A percentile compares a stretch with the other conserved stretches of the same genome.
phyloP scores from a whole-genome alignment of 2,329 filamentous ascomycete genomes.

The Trichoderma endophyticum region DNA sequence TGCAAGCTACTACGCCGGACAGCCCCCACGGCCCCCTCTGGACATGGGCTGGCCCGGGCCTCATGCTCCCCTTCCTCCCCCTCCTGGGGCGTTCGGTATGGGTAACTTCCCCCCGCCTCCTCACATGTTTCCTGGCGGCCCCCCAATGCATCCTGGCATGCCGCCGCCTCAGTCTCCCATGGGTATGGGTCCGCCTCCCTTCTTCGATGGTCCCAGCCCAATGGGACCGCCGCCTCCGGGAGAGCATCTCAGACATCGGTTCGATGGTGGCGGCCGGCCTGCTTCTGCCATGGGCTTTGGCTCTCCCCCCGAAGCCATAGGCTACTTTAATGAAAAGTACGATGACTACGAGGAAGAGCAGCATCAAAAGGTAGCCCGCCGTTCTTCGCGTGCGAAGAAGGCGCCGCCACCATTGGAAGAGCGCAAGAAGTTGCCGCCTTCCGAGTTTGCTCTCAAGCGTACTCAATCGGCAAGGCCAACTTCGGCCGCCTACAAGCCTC shows the following conservation, averaged over 20 bases:
- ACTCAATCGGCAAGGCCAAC: slow-evolving; percentile 34
- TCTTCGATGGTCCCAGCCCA: slow-evolving; percentile 29
- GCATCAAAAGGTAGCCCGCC: slow-evolving; percentile 35
- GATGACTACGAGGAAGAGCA: slow-evolving; percentile 40
- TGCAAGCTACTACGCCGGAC: slow-evolving; percentile 36
- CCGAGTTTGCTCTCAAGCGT: slow-evolving; percentile 34
- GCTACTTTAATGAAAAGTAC: slow-evolving; percentile 40
- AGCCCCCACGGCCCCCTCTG: slow-evolving; percentile 28
- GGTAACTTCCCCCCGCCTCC: slow-evolving; percentile 34
- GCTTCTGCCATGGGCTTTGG: slow-evolving; percentile 40
- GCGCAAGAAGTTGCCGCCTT: slow-evolving; percentile 49
- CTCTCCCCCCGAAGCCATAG: slow-evolving; percentile 20
- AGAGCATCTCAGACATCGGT: slow-evolving; percentile 34
- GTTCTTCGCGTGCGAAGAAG: slow-evolving; percentile 43
- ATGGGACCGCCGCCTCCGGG: slow-evolving; percentile 26
- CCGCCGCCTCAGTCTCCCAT: slow-evolving; percentile 29
- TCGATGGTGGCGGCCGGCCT: slow-evolving; percentile 31
- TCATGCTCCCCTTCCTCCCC: slow-evolving; percentile 26
- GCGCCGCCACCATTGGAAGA: slow-evolving; percentile 42
- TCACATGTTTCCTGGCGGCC: slow-evolving; percentile 22
- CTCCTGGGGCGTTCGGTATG: slow-evolving; percentile 24
- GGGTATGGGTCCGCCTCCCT: slow-evolving; percentile 31
- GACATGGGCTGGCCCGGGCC: slow-evolving; percentile 30
- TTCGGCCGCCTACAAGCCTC: slow-evolving; percentile 31
- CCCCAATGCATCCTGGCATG: slow-evolving; percentile 26